A percentile compares a stretch with the other conserved stretches of the same genome.
Evolutionary conservation across 306 rosid genomes (phyloP).

Genomic region (Cercis canadensis): DNA sequence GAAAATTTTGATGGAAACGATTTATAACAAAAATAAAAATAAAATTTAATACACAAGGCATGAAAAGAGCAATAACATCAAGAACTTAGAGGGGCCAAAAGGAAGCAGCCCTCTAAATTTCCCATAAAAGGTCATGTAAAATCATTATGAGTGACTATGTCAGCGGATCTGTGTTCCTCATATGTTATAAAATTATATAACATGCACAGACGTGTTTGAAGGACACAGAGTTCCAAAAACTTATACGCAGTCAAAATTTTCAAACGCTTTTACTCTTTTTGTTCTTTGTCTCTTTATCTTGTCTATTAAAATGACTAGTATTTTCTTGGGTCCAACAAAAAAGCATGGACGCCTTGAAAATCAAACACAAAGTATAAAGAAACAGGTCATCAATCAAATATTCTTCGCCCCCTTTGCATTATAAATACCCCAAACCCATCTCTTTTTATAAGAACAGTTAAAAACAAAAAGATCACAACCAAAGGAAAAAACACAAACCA

Average conservation of each 20-base stretch:
- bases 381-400: neutral
- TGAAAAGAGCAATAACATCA: neutral
- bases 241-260: slow-evolving; percentile 18
- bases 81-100: neutral
- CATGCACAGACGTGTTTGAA: slow-evolving; percentile 41
- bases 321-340: slow-evolving; percentile 24
- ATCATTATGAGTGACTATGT: slow-evolving; percentile 25
- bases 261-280: slow-evolving; percentile 34
- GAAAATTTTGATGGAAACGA: no score
- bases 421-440: neutral
- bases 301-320: slow-evolving; percentile 33
- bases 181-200: neutral
- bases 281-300: neutral
- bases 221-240: slow-evolving; percentile 15
- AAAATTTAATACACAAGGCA: no score
- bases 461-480: no score
- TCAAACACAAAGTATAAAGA: neutral
- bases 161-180: neutral
- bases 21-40: no score
- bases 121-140: slow-evolving; percentile 25
- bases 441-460: no score
- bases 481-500: no score
- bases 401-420: slow-evolving; percentile 24
- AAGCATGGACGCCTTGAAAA: slow-evolving; percentile 41
- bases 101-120: slow-evolving; percentile 38